These are phyloP conservation scores for Alternaria postmessia DNA, from an alignment of 2,329 filamentous ascomycete species.

Conservation along the genomic window DNA sequence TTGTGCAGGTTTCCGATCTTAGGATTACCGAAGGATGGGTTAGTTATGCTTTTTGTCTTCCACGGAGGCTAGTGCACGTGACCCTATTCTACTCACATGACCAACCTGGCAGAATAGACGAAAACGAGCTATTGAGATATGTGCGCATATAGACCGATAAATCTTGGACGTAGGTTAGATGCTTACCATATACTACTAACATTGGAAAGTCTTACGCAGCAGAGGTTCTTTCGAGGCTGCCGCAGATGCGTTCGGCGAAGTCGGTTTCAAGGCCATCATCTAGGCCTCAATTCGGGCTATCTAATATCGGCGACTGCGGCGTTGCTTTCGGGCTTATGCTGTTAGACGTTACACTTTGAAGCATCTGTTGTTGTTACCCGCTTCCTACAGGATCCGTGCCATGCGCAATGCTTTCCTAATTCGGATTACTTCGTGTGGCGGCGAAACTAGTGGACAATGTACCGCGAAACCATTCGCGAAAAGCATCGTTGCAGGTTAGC, in stretches of 20 bases:
- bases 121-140: neutral
- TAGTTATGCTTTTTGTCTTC: neutral
- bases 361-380: slow-evolving; percentile 1
- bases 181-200: neutral
- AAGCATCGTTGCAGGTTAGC: slow-evolving; percentile 22
- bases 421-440: slow-evolving; percentile 7
- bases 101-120: neutral
- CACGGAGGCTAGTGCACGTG: slow-evolving; percentile 9
- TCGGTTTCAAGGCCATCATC: neutral
- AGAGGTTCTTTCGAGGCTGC: neutral
- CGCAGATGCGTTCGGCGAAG: neutral
- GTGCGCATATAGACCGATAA: neutral
- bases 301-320: slow-evolving; percentile 1
- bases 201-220: neutral
- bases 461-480: slow-evolving; percentile 19
- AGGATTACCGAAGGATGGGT: neutral
- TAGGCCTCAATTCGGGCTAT: neutral
- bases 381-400: slow-evolving; percentile 13
- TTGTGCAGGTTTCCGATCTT: neutral
- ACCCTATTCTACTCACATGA: neutral
- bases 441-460: slow-evolving; percentile 11
- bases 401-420: slow-evolving; percentile 20
- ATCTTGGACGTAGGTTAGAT: neutral
- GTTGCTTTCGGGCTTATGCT: slow-evolving; percentile 3
- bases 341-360: slow-evolving; percentile 4